phyloP scores from a whole-genome alignment of 768 basidiomycete species.

The Termitomyces sp. region DNA sequence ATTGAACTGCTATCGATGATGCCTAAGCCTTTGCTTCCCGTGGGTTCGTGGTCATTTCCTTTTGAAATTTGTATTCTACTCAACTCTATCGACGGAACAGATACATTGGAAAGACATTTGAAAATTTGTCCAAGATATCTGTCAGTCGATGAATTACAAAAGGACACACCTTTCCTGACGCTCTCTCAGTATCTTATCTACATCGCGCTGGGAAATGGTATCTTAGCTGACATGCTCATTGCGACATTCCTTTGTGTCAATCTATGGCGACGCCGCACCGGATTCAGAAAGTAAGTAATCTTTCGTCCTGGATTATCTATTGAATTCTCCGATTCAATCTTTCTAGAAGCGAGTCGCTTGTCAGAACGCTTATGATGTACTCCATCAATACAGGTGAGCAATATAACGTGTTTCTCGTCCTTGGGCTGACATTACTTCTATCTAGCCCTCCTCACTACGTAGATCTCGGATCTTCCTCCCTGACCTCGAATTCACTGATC shows the following conservation, averaged over 20 bases:
- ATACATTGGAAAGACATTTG: not conserved
- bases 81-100: not conserved
- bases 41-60: not conserved
- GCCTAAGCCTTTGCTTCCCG: no score
- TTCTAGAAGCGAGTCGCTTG: slow-evolving; percentile 3
- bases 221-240: slow-evolving; percentile 9
- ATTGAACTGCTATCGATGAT: no score
- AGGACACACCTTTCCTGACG: not conserved
- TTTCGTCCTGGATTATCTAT: not conserved
- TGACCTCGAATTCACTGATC: not conserved
- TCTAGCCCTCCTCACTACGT: slow-evolving; percentile 11
- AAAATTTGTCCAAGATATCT: not conserved
- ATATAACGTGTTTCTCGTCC: no score
- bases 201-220: slow-evolving; percentile 6
- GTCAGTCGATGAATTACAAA: not conserved
- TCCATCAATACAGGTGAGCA: slow-evolving; percentile 7
- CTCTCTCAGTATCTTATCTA: slow-evolving; percentile 6
- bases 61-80: not conserved
- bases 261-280: slow-evolving; percentile 2
- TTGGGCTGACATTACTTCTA: not conserved
- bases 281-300: slow-evolving; percentile 7
- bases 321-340: not conserved
- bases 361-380: slow-evolving; percentile 7
- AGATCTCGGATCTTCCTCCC: not conserved
- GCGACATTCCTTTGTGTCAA: slow-evolving; percentile 7